These are phyloP conservation scores for Penicillium glabrum DNA, from an alignment of 2,329 filamentous ascomycete genomes.

Conservation along the genomic window DNA sequence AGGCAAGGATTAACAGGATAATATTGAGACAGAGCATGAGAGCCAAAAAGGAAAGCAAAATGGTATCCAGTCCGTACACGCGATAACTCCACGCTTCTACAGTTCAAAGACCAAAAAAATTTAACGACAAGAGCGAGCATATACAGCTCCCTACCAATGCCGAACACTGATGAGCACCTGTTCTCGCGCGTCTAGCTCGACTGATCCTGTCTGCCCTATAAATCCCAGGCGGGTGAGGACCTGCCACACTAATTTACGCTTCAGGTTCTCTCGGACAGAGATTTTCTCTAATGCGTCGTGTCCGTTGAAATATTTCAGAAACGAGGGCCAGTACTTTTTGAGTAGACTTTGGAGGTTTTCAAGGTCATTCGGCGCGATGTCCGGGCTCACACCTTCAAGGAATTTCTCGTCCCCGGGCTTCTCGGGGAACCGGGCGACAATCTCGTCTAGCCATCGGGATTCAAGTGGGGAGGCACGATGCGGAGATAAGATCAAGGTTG, in stretches of 20 bases:
- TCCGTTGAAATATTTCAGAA: slow-evolving; percentile 88
- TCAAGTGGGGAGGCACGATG: slow-evolving; percentile 77
- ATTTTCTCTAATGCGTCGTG: slow-evolving; percentile 81
- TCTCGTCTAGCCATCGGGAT: slow-evolving; percentile 64
- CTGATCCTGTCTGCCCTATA: slow-evolving; percentile 41
- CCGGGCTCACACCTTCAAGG: slow-evolving; percentile 12
- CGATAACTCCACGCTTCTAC: background rate
- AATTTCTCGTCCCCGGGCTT: slow-evolving; percentile 7
- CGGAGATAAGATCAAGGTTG: slow-evolving; percentile 73
- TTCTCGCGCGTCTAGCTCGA: slow-evolving; percentile 35
- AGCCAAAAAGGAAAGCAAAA: background rate
- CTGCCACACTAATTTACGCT: slow-evolving; percentile 66
- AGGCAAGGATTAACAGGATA: background rate
- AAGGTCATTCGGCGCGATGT: slow-evolving; percentile 21
- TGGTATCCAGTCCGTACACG: background rate
- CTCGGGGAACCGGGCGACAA: slow-evolving; percentile 41
- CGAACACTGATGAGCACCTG: slow-evolving; percentile 60
- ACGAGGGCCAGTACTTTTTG: slow-evolving; percentile 67
- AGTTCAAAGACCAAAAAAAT: background rate
- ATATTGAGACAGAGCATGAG: background rate
- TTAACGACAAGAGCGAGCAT: background rate
- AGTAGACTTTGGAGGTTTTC: slow-evolving; percentile 38
- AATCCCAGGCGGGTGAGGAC: slow-evolving; percentile 65
- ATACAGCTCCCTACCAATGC: slow-evolving; percentile 60
- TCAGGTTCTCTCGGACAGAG: slow-evolving; percentile 78